Evolutionary conservation across 2,329 filamentous ascomycete species (phyloP).

Genomic region (Thyridium curvatum): DNA sequence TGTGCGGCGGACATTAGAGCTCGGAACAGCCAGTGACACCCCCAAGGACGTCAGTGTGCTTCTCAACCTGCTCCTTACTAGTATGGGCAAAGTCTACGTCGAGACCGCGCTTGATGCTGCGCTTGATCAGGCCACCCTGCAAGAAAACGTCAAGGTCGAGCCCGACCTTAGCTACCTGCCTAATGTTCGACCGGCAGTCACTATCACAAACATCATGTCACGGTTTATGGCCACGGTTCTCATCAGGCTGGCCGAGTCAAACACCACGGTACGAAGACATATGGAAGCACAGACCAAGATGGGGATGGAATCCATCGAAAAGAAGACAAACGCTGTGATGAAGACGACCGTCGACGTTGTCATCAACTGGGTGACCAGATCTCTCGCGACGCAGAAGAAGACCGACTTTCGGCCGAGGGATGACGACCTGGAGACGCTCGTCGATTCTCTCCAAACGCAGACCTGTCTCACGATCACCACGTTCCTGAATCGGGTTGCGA

Average conservation of each 20-base stretch:
- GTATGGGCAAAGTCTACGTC: constrained; percentile 79
- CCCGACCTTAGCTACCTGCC: constrained; percentile 83
- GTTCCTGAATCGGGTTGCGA: constrained; percentile 67
- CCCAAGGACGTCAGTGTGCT: constrained; percentile 89
- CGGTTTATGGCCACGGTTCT: constrained; percentile 87
- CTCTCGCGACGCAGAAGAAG: constrained; percentile 74
- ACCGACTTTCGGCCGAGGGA: constrained; percentile 86
- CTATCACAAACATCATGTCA: constrained; percentile 87
- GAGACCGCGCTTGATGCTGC: constrained; percentile 64
- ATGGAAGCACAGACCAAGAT: constrained; percentile 78
- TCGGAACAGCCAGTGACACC: constrained; percentile 82
- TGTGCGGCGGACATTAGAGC: constrained; percentile 81
- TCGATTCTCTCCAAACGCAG: constrained; percentile 76
- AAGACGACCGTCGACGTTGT: constrained; percentile 58
- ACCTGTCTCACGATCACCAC: constrained; percentile 77
- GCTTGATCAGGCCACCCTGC: constrained; percentile 64
- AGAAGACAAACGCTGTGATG: constrained; percentile 64
- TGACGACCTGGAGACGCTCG: constrained; percentile 52
- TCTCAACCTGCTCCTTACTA: constrained; percentile 73
- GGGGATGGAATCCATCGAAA: constrained; percentile 73
- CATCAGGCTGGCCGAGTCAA: constrained; percentile 80
- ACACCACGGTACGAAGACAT: constrained; percentile 81
- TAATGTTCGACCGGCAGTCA: constrained; percentile 73
- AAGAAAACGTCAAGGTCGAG: constrained; percentile 75
- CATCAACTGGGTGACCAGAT: constrained; percentile 67